Percentiles rank a stretch among this genome's conserved stretches.
Conservation (phyloP, 495 filamentous ascomycete species). For the Aeminium ludgeri region DNA sequence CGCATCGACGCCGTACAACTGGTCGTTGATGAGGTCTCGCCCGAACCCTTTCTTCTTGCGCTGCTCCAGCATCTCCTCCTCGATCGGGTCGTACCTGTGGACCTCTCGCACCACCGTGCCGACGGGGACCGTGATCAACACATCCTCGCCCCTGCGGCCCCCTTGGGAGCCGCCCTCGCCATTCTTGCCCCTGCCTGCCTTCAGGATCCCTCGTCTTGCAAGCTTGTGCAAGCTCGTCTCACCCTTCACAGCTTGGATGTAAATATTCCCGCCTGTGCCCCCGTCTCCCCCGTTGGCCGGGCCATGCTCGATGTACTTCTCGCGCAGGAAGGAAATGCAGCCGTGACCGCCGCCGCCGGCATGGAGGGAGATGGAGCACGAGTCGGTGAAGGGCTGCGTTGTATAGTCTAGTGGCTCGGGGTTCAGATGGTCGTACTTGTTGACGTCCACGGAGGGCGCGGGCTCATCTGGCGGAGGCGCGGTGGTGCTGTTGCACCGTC, state of each 20-base stretch:
- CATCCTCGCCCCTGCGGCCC: conserved; percentile 68
- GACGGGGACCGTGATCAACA: conserved; percentile 78
- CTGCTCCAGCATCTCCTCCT: conserved; percentile 37
- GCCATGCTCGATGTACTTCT: conserved; percentile 70
- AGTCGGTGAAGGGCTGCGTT: conserved; percentile 68
- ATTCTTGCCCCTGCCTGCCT: conserved; percentile 64
- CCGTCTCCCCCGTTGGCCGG: conserved; percentile 97
- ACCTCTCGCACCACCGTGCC: conserved; percentile 82
- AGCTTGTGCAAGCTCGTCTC: conserved; percentile 89
- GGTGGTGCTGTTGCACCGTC: conserved; percentile 17
- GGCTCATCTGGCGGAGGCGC: conserved; percentile 16
- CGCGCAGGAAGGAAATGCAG: conserved; percentile 81
- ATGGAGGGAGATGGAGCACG: conserved; percentile 55
- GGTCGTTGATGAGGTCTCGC: conserved; percentile 19
- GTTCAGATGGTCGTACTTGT: conserved; percentile 44
- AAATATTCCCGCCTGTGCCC: conserved; percentile 76
- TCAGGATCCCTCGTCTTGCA: conserved; percentile 54
- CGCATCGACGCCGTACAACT: conserved; percentile 24
- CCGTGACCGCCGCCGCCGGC: conserved; percentile 75
- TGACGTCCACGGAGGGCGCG: conserved; percentile 17
- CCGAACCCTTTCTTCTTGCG: conserved; percentile 21
- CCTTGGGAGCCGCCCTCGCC: conserved; percentile 70
- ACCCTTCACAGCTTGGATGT: conserved; percentile 81
- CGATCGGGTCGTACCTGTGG: conserved; percentile 55
- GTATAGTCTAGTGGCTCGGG: conserved; percentile 69